Base-by-base conservation (phyloP, 805 yeast genomes). In the Wickerhamomyces alni region DNA sequence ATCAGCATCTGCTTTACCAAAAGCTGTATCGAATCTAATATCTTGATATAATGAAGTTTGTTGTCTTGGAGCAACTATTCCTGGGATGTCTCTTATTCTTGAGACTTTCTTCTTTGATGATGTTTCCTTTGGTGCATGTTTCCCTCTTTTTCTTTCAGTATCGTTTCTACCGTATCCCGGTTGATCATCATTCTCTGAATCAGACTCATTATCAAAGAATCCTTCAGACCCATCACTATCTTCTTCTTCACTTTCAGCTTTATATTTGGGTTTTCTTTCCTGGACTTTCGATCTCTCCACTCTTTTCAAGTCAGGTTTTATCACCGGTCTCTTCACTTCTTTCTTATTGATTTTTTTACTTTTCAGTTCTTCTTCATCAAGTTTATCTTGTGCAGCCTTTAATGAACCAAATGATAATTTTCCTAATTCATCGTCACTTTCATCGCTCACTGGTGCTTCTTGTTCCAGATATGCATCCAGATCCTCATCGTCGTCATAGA, bases 21-120 rank as follows among this genome's bases (percentile, higher is more conserved):
- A 77, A 0, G 96, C 88, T 3, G 91, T 74, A 60, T 93, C 96
- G 58, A 93, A 93, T 50, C 99, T 71, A 26, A 94, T 82, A 64
- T 93, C 99, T 36, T 76, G 72, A 57, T 83, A 81, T 22, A 82
- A 61, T 3, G 52, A 36, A 13, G 66, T 67, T 13, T 59, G 51
- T 37, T 59, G 51, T 40, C 62, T 67, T 18, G 65, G 63, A 18
- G 61, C 53, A 36, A 67, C 69, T 34, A 83, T 56, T 0, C 91
- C 93, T 2, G 85, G 91, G 11, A 89, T 80, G 33, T 80, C 78
- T 47, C 98, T 71, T 28, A 87, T 67, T 46, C 70, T 68, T 0
- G 87, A 66, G 1, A 83, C 94, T 15, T 80, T 82, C 47, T 65
- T 73, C 59, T 83, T 87, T 0, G 95, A 67, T 7, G 93, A 82